Evolutionary conservation across 192 early-diverging fungal genomes (phyloP), one percentile per base, ranked within the genome.

Genomic region (Entophlyctis luteolus): DNA sequence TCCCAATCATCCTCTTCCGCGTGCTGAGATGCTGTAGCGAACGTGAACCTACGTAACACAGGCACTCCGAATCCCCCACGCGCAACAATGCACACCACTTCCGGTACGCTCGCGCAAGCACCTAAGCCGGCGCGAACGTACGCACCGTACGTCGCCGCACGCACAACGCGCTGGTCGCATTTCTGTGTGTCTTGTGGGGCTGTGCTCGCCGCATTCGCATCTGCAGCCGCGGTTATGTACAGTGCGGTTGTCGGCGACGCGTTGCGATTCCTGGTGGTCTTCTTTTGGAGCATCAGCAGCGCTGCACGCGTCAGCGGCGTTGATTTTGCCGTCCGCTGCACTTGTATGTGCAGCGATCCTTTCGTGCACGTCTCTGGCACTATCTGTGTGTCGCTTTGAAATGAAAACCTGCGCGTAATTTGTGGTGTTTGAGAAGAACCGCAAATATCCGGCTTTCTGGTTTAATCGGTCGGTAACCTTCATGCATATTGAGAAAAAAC

Each of bases 21-120:
- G 25, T 20, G 23, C 58, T 14, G 18, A 14, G 14, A 16, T 12
- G 33, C n/a, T 53, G 23, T 53, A 27, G 50, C 14, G 16, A 20
- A 53, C 14, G 12, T 20, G 39, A 42, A 42, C n/a, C 39, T 16
- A 5, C 59, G 36, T 33, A 63, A n/a, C 18, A 63, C 45, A 8
- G 62, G 62, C 16, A 63, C 31, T 12, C 62, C 62, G 31, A 63
- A 63, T n/a, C 62, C 62, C 14, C 62, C 62, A 5, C 48, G 18
- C n/a, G 62, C 62, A 63, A 63, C 23, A 10, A 63, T 48, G 32
- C 62, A 63, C 8, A 63, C 48, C 3, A 63, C 48, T 18, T 48
- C 38, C 12, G 45, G 46, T 14, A 50, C 14, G n/a, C n/a, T n/a
- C n/a, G n/a, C n/a, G n/a, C n/a, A n/a, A n/a, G n/a, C n/a, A n/a